phyloP scores from a whole-genome alignment of 495 filamentous ascomycete genomes.

The Aspergillus incahuasiensis region DNA sequence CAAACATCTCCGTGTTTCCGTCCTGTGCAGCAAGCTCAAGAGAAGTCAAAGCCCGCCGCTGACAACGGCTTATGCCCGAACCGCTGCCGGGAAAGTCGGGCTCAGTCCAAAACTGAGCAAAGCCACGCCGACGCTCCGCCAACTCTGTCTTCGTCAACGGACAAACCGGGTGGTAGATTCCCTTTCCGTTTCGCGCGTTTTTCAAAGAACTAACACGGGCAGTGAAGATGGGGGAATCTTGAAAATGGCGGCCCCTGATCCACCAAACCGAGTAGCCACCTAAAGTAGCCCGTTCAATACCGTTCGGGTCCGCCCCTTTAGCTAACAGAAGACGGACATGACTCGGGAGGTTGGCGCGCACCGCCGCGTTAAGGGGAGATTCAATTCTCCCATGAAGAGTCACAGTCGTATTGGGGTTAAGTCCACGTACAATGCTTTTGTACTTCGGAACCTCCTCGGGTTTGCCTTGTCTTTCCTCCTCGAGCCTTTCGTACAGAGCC shows the following conservation, averaged over 20 bases:
- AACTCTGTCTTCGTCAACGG: slow-evolving; percentile 14
- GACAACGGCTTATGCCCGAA: background rate
- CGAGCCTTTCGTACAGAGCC: too few species aligned
- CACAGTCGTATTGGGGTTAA: too few species aligned
- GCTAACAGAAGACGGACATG: too few species aligned
- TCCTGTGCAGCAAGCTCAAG: slow-evolving; percentile 13
- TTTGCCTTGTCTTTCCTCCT: too few species aligned
- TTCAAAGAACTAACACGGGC: background rate
- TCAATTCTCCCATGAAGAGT: too few species aligned
- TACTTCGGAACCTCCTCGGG: too few species aligned
- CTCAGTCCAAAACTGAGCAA: slow-evolving; percentile 20
- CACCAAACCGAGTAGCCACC: background rate
- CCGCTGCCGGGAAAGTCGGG: slow-evolving; percentile 12
- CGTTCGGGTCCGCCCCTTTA: background rate
- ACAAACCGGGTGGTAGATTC: slow-evolving; percentile 1
- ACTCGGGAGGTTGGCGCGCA: too few species aligned
- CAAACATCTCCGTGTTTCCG: background rate
- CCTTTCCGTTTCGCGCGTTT: background rate
- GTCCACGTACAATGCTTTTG: too few species aligned
- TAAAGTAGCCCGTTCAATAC: background rate
- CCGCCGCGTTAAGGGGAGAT: too few species aligned
- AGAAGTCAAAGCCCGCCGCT: background rate
- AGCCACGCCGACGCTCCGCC: slow-evolving; percentile 13
- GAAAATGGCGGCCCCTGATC: too few species aligned
- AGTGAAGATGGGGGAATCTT: too few species aligned